Percentiles rank a stretch among this genome's conserved stretches.
Conservation (phyloP, 805 yeast species). For the Citeromyces nyonsensis region DNA sequence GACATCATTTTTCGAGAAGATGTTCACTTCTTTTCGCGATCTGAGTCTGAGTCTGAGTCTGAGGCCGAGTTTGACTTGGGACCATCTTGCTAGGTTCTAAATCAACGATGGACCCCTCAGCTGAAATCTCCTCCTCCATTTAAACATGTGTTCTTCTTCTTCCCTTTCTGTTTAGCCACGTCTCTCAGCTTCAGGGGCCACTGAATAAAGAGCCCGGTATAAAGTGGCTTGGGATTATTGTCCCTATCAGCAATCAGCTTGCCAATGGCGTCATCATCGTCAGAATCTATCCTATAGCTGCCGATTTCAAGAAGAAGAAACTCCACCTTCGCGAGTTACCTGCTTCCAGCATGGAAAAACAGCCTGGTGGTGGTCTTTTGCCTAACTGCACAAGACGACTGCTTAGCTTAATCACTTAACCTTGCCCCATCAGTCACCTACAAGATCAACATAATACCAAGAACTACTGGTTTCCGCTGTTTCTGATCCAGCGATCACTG, state of each 20-base stretch:
- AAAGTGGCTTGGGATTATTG: constrained; percentile 10
- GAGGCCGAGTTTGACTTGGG: constrained; percentile 6
- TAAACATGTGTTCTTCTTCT: constrained; percentile 2
- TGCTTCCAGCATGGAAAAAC: no score
- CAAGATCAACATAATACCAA: no score
- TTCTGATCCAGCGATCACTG: no score
- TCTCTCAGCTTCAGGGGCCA: constrained; percentile 17
- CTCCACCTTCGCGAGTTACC: no score
- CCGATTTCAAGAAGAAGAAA: no score
- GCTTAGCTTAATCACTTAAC: no score
- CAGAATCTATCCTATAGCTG: constrained; percentile 33
- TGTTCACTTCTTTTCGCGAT: constrained; percentile 8
- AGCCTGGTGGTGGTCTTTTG: no score
- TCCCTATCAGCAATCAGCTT: constrained; percentile 37
- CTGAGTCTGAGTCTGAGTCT: constrained; percentile 5
- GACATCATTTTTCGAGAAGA: constrained; percentile 42
- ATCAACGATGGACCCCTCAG: constrained; percentile 6
- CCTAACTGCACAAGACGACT: no score
- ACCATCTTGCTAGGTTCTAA: constrained; percentile 6
- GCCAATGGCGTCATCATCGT: constrained; percentile 58
- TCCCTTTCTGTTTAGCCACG: not conserved
- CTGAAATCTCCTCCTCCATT: constrained; percentile 8
- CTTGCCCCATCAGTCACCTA: no score
- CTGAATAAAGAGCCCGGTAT: constrained; percentile 40
- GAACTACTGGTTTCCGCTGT: no score